phyloP scores from a whole-genome alignment of 2,329 filamentous ascomycete species.

The Dryadomyces quercus-mongolicae region DNA sequence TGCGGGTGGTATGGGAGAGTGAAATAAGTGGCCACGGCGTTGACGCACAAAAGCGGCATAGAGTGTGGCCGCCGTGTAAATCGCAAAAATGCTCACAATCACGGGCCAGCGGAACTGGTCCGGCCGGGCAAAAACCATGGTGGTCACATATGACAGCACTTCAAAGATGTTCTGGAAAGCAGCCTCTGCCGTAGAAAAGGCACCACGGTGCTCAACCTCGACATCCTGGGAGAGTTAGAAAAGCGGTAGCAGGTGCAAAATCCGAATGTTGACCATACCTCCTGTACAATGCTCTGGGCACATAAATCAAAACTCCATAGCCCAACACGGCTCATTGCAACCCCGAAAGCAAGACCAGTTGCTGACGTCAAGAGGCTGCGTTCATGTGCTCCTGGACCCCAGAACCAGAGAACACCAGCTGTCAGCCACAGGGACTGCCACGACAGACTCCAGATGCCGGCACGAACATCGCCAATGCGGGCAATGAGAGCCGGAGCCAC shows the following conservation, averaged over 20 bases:
- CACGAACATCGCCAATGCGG: slow-evolving; percentile 45
- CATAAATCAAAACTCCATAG: slow-evolving; percentile 52
- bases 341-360: slow-evolving; percentile 33
- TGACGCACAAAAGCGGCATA: slow-evolving; percentile 46
- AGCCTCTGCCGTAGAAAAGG: slow-evolving; percentile 57
- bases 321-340: slow-evolving; percentile 44
- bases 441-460: slow-evolving; percentile 57
- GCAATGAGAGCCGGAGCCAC: slow-evolving; percentile 42
- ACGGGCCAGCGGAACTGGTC: slow-evolving; percentile 54
- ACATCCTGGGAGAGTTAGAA: slow-evolving; percentile 32
- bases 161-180: slow-evolving; percentile 60
- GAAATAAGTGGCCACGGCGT: slow-evolving; percentile 48
- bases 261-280: slow-evolving; percentile 25
- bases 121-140: slow-evolving; percentile 50
- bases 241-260: background rate
- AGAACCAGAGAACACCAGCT: slow-evolving; percentile 30
- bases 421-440: slow-evolving; percentile 52
- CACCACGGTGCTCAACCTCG: slow-evolving; percentile 43
- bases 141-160: slow-evolving; percentile 51
- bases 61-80: slow-evolving; percentile 32
- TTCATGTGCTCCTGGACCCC: slow-evolving; percentile 13
- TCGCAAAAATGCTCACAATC: slow-evolving; percentile 42
- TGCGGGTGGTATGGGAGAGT: slow-evolving; percentile 20
- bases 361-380: slow-evolving; percentile 20
- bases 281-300: slow-evolving; percentile 48